phyloP scores from a whole-genome alignment of 164 flowering plant species.

The Berberis thunbergii region DNA sequence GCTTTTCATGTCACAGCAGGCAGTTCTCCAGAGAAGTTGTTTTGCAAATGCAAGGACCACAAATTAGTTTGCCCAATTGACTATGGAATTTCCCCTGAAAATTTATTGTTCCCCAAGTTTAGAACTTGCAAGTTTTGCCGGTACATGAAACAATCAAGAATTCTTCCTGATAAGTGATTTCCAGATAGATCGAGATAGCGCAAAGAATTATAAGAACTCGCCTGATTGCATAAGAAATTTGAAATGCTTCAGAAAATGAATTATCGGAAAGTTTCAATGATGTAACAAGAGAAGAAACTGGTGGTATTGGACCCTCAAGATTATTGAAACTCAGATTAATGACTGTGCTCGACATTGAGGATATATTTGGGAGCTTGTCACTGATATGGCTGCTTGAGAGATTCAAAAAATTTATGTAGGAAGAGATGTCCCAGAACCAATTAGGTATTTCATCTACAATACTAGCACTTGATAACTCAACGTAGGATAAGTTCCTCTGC shows the following conservation, averaged over 20 bases:
- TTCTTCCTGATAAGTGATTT: constrained; percentile 5
- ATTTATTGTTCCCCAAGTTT: not conserved
- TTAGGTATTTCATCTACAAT: not conserved
- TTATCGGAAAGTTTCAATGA: constrained; percentile 5
- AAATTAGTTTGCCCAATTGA: not conserved
- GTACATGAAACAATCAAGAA: not conserved
- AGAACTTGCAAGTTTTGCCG: not conserved
- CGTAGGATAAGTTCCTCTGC: not conserved
- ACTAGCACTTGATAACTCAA: not conserved
- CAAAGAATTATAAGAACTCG: not conserved
- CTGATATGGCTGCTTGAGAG: not conserved
- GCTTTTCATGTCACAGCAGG: not conserved
- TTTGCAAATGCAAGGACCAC: not conserved
- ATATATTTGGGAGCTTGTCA: not conserved
- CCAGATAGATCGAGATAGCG: not conserved
- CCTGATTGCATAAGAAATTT: not conserved
- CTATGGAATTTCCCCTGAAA: constrained; percentile 7
- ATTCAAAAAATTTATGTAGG: not conserved
- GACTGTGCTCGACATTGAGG: not conserved
- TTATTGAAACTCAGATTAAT: not conserved
- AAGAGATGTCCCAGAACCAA: not conserved
- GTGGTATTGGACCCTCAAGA: constrained; percentile 3
- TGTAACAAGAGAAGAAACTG: not conserved
- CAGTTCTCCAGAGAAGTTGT: not conserved
- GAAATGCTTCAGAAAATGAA: not conserved